Evolutionary conservation across 768 basidiomycete species (phyloP), one percentile per base, ranked within the genome.

Genomic region (Gloeostereum incarnatum): DNA sequence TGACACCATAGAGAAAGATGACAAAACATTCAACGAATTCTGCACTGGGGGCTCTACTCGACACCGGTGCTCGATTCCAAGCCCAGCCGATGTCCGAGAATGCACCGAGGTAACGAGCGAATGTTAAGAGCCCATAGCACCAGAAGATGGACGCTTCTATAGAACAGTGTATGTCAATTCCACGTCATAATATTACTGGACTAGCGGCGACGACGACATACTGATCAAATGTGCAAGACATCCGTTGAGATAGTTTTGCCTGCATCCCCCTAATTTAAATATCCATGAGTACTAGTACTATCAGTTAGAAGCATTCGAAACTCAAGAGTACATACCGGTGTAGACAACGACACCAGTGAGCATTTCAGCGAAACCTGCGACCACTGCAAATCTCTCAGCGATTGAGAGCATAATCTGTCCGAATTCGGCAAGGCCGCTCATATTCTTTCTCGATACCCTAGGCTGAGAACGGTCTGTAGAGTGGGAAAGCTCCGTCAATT

Each of bases 161-260:
- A 32, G 36, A n/a, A 39, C n/a, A n/a, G n/a, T n/a, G n/a, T n/a
- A n/a, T 45, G 32, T 32, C 17, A 43, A 37, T 19, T 22, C 39
- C 45, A n/a, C n/a, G n/a, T n/a, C n/a, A n/a, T n/a, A n/a, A n/a
- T n/a, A n/a, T n/a, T n/a, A n/a, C n/a, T n/a, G n/a, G n/a, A n/a
- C n/a, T n/a, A n/a, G n/a, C n/a, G n/a, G n/a, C n/a, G n/a, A 19
- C 34, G 36, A 39, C n/a, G 27, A 57, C 83, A 39, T 55, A 87
- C 86, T 97, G 65, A 97, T 94, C 26, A 91, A 55, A 60, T 97
- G 93, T 0, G 93, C 93, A 21, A 91, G 64, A 47, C 86, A 93
- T 1, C 78, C 80, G 49, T 94, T 93, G 39, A 80, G 49, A 50
- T 82, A 90, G 43, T 69, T 74, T 30, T 69, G 72, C 36, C 91